Base-by-base conservation (phyloP, 257 asterid species). In the Nicotiana knightiana region DNA sequence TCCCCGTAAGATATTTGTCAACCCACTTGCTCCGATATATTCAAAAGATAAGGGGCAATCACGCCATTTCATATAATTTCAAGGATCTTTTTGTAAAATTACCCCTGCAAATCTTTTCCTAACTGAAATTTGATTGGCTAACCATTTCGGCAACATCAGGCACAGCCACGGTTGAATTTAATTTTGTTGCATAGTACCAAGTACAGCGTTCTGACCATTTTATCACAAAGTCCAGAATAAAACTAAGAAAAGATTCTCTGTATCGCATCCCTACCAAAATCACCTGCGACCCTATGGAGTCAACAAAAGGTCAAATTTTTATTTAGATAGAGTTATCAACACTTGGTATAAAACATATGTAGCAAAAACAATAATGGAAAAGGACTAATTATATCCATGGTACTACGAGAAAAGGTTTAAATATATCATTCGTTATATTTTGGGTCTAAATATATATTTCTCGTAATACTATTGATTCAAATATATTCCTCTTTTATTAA, bases 111-210 rank as follows among this genome's bases (percentile, higher is more conserved):
- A 46, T 76, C 65, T 21, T 68, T 59, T 76, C 0, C 2, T 12
- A 30, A 21, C 9, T 57, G 65, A 3, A 54, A 53, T 39, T 79
- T 79, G 46, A 89, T 88, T 89, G 91, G 93, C 61, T 79, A 18
- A 9, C 67, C 59, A 54, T 65, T 48, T 62, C 86, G 91, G 90
- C 79, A 79, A 76, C 71, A 67, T 80, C 79, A 79, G 81, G 55
- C 8, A 12, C 35, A 13, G 3, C 43, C 28, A 21, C 89, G 35
- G 80, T 77, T 67, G 75, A 76, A 57, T 65, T 66, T 15, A 71
- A 53, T 54, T 43, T 54, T 75, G 82, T 58, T 65, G 82, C 82
- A 15, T 35, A 26, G 53, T 65, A 32, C 85, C 83, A 16, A 4
- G n/a, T 64, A 46, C 54, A 28, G 53, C n/a, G 54, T n/a, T 58